Evolutionary conservation across 2,329 filamentous ascomycete genomes (phyloP).

Genomic region (Monilinia laxa): DNA sequence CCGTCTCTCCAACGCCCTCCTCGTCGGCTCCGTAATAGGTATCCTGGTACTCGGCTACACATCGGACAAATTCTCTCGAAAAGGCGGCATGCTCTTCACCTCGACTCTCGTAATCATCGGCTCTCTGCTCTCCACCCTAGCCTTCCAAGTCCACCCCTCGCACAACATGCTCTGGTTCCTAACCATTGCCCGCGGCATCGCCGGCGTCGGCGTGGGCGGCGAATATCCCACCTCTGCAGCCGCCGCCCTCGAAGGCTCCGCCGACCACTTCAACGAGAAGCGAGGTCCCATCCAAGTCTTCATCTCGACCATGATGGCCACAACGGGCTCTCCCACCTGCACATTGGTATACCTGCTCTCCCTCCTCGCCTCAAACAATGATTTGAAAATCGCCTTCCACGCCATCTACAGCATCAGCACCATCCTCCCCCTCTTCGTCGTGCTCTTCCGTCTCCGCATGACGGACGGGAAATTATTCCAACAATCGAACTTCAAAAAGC

Average conservation of each 20-base stretch:
- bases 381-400: constrained; percentile 37
- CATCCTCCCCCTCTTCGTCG: constrained; percentile 40
- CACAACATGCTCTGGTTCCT: constrained; percentile 44
- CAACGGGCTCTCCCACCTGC: constrained; percentile 11
- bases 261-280: constrained; percentile 30
- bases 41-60: constrained; percentile 40
- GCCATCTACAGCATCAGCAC: constrained; percentile 41
- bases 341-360: constrained; percentile 34
- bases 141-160: constrained; percentile 38
- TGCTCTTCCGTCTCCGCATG: constrained; percentile 42
- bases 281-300: constrained; percentile 19
- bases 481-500: not conserved
- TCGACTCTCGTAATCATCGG: constrained; percentile 39
- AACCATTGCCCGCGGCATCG: constrained; percentile 42
- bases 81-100: constrained; percentile 40
- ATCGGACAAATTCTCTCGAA: constrained; percentile 40
- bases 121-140: constrained; percentile 29
- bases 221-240: constrained; percentile 44
- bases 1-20: constrained; percentile 40
- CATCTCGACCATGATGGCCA: constrained; percentile 16
- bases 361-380: constrained; percentile 42
- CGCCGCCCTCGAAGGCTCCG: constrained; percentile 42
- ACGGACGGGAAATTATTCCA: constrained; percentile 20
- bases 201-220: constrained; percentile 43
- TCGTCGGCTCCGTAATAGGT: constrained; percentile 41